Conservation (phyloP, 345 rosid genomes). For the Noccaea caerulescens region DNA sequence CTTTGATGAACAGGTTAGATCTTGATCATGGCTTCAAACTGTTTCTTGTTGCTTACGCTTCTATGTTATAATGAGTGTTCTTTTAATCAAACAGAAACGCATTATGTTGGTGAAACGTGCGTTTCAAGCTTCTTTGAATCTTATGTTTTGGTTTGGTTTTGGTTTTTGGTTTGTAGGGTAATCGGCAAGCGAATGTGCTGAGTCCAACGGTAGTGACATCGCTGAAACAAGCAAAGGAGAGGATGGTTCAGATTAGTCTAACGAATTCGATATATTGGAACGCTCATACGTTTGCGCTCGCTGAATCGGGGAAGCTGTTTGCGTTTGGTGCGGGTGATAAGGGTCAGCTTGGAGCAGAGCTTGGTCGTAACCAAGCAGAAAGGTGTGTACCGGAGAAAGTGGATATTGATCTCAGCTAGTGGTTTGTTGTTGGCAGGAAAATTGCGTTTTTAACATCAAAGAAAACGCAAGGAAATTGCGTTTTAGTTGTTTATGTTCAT, state of each 20-base stretch:
- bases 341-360: slow-evolving; percentile 93
- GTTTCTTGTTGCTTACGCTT: not conserved
- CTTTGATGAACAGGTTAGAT: slow-evolving; percentile 66
- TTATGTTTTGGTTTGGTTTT: slow-evolving; percentile 6
- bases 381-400: slow-evolving; percentile 79
- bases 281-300: slow-evolving; percentile 92
- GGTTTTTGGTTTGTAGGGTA: slow-evolving; percentile 48
- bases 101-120: not conserved
- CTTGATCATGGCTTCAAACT: not conserved
- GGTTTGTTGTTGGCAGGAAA: slow-evolving; percentile 15
- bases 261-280: slow-evolving; percentile 95
- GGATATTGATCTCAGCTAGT: slow-evolving; percentile 66
- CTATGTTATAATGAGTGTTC: not conserved
- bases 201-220: slow-evolving; percentile 84
- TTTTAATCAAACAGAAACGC: not conserved
- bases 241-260: slow-evolving; percentile 83
- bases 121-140: slow-evolving; percentile 16
- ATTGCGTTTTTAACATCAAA: slow-evolving; percentile 20
- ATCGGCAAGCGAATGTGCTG: slow-evolving; percentile 67
- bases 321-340: slow-evolving; percentile 98
- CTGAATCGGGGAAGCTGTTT: slow-evolving; percentile 83
- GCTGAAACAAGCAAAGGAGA: slow-evolving; percentile 70
- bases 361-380: slow-evolving; percentile 69
- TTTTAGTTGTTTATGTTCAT: slow-evolving; percentile 21
- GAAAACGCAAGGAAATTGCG: slow-evolving; percentile 23